phyloP scores from a whole-genome alignment of 495 filamentous ascomycete genomes.

The Astrothelium macrocarpum region DNA sequence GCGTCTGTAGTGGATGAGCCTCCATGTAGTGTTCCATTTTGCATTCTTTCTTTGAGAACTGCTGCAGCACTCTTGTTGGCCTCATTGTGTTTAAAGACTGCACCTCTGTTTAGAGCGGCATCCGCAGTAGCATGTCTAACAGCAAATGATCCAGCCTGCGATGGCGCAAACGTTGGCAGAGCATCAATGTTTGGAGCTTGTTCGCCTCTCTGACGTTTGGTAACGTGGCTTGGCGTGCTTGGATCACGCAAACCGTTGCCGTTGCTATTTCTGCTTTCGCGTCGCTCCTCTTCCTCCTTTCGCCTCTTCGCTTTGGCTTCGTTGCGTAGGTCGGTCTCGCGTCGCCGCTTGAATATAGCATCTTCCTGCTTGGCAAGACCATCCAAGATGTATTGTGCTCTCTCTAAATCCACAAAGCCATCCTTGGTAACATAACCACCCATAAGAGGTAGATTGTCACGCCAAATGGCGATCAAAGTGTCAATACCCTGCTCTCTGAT shows the following conservation, averaged over 20 bases:
- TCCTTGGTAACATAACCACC: constrained; percentile 92
- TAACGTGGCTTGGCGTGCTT: not conserved
- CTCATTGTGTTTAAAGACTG: constrained; percentile 64
- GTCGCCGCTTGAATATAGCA: constrained; percentile 78
- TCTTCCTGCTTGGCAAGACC: constrained; percentile 92
- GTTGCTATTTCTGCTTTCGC: constrained; percentile 32
- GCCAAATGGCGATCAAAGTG: constrained; percentile 89
- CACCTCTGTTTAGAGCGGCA: constrained; percentile 63
- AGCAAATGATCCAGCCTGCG: constrained; percentile 13
- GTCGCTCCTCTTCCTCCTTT: constrained; percentile 55
- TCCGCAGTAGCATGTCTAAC: constrained; percentile 25
- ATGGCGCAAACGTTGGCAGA: constrained; percentile 21
- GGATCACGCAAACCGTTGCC: constrained; percentile 15
- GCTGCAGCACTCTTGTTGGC: constrained; percentile 94
- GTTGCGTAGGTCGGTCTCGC: constrained; percentile 70
- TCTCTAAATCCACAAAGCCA: constrained; percentile 77
- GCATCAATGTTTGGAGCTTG: constrained; percentile 20
- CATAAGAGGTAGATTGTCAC: constrained; percentile 83
- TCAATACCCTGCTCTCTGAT: constrained; percentile 97
- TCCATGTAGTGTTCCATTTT: constrained; percentile 35
- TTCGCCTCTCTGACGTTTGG: constrained; percentile 8
- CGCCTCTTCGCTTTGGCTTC: constrained; percentile 69
- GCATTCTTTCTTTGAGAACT: constrained; percentile 71
- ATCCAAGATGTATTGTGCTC: constrained; percentile 78
- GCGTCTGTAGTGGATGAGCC: constrained; percentile 16